A percentile compares a stretch with the other conserved stretches of the same genome.
Evolutionary conservation across 73 alveolate genomes (phyloP).

Genomic region (Breviolum minutum): DNA sequence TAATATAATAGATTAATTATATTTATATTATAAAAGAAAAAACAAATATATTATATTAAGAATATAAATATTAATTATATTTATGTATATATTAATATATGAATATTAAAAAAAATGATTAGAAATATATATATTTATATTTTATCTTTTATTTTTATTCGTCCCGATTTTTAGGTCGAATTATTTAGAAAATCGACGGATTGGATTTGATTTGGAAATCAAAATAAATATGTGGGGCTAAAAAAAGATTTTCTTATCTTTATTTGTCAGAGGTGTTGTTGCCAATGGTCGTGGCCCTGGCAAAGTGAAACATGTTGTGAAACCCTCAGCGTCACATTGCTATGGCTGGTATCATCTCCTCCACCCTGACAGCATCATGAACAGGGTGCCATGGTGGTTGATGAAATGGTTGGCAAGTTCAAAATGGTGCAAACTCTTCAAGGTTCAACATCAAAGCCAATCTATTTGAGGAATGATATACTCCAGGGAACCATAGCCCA

Average conservation of each 20-base stretch:
- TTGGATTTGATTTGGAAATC: background rate
- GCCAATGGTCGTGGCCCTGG: background rate
- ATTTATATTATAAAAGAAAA: background rate
- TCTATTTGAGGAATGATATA: too few species aligned
- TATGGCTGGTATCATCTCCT: conserved; percentile 46
- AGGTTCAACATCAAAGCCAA: too few species aligned
- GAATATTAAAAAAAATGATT: background rate
- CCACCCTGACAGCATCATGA: conserved; percentile 38
- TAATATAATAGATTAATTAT: background rate
- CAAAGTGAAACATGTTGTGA: background rate
- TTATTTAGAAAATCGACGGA: background rate
- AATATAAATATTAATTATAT: background rate
- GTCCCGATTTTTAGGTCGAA: background rate
- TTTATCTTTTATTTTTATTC: too few species aligned
- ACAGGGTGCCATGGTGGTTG: background rate
- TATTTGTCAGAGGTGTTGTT: too few species aligned
- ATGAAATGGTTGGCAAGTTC: background rate
- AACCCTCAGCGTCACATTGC: background rate
- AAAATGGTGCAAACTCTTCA: background rate
- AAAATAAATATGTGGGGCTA: background rate
- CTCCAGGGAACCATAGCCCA: too few species aligned
- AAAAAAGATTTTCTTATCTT: background rate
- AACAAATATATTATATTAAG: background rate
- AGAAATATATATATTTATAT: background rate
- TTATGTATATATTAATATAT: background rate